Evolutionary conservation across 2,329 filamentous ascomycete species (phyloP), one percentile per base, ranked within the genome.

Genomic region (Cercospora zeae-maydis): DNA sequence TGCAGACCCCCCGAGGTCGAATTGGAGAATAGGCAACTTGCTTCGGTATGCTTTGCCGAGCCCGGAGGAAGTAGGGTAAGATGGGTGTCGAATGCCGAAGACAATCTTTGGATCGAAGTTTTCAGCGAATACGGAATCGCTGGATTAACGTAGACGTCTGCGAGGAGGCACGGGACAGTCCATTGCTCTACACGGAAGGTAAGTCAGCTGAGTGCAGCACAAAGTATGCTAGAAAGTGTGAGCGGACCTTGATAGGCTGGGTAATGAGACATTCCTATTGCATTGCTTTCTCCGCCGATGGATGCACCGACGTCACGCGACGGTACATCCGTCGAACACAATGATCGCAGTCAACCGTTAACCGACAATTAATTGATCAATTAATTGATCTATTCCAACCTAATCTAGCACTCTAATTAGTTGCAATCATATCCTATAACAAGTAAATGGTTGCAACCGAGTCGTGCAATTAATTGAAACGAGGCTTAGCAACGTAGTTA

Each of bases 71-170:
- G 90, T 63, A 86, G 93, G 65, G 92, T 97, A 21, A 86, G 95
- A 72, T 99, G 95, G 95, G 90, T 99, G 10, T 99, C 95, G 95
- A 98, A 97, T 71, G 89, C 90, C 31, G 95, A 98, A 77, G 95
- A 98, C 75, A 91, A 96, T 73, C 91, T 97, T 27, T 99, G 93
- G 93, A 96, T 93, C 1, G 95, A 98, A 72, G 89, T 98, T 11
- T 99, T 96, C 79, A 97, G 93, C 1, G 90, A 93, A 67, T 92
- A 96, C 78, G 89, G 93, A 74, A 89, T 75, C 86, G 92, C 74
- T 99, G 95, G 95, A 84, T 98, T 14, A 93, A 98, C 70, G 92
- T 97, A 45, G 95, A 99, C 76, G 88, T 88, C 33, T 97, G 93
- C 73, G 95, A 98, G 75, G 93, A 93, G 74, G 87, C 91, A 1